Conservation (phyloP, 73 alveolate species). For the Blepharisma stoltei region DNA sequence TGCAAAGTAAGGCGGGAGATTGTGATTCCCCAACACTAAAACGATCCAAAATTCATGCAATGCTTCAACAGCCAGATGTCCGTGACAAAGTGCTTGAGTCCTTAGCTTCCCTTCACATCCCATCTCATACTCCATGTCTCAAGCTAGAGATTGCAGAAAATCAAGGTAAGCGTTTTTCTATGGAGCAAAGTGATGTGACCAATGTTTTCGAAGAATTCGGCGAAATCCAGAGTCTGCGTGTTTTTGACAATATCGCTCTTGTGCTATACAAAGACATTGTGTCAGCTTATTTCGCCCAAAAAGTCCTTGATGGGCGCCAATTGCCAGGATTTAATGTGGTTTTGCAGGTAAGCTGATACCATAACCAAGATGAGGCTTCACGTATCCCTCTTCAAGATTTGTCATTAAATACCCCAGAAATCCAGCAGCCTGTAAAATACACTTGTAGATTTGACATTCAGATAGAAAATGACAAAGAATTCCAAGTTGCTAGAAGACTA, state of each 20-base stretch:
- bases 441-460: slow-evolving; percentile 96
- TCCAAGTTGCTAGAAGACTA: slow-evolving; percentile 94
- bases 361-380: neutral
- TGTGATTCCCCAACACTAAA: no score
- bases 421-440: slow-evolving; percentile 52
- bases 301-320: slow-evolving; percentile 15
- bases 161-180: neutral
- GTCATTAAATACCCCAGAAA: neutral
- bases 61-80: neutral
- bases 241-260: neutral
- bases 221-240: slow-evolving; percentile 15
- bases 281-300: slow-evolving; percentile 28
- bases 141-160: slow-evolving; percentile 12
- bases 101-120: neutral
- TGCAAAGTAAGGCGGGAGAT: no score
- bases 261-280: slow-evolving; percentile 26
- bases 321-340: slow-evolving; percentile 6
- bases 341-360: slow-evolving; percentile 21
- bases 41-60: neutral
- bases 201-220: slow-evolving; percentile 27
- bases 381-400: slow-evolving; percentile 15
- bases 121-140: slow-evolving; percentile 20
- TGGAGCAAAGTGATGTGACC: slow-evolving; percentile 17
- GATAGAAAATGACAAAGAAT: slow-evolving; percentile 95
- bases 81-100: neutral